Evolutionary conservation across 2,329 filamentous ascomycete genomes (phyloP).

Genomic region (Beauveria scarabaeidicola): DNA sequence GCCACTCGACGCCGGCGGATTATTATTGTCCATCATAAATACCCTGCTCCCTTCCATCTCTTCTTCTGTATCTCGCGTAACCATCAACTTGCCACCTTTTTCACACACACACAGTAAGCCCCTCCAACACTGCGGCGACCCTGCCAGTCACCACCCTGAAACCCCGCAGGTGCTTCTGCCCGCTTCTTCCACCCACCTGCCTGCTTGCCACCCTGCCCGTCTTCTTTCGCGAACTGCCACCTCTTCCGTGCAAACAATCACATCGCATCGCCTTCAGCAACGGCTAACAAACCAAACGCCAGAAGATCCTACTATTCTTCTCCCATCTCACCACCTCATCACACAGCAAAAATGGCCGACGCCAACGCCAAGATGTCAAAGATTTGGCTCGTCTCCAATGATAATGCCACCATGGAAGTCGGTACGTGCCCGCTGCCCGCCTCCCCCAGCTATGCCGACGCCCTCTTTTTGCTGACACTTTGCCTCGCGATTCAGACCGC

Average conservation of each 20-base stretch:
- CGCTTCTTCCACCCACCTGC: constrained; percentile 1
- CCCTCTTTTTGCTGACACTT: constrained; percentile 8
- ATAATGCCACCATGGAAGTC: constrained; percentile 37
- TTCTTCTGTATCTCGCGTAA: no score
- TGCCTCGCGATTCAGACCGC: constrained; percentile 48
- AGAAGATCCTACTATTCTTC: background rate
- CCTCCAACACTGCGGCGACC: background rate
- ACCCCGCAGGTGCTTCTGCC: constrained; percentile 10
- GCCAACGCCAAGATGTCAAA: constrained; percentile 25
- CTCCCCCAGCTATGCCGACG: background rate
- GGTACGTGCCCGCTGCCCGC: constrained; percentile 27
- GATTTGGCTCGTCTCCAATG: constrained; percentile 45
- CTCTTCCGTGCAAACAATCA: background rate
- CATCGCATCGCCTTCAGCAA: background rate
- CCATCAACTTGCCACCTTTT: background rate
- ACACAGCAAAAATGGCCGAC: constrained; percentile 26
- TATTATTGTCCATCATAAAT: no score
- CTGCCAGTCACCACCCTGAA: background rate
- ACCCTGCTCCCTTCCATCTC: no score
- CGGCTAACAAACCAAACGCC: background rate
- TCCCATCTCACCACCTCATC: background rate
- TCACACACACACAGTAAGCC: background rate
- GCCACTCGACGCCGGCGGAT: no score
- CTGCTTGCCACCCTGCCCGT: background rate
- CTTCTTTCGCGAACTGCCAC: background rate